Evolutionary conservation across 1,139 yeast genomes (phyloP), one percentile per base, ranked within the genome.

Genomic region (Scheffersomyces illinoinensis): DNA sequence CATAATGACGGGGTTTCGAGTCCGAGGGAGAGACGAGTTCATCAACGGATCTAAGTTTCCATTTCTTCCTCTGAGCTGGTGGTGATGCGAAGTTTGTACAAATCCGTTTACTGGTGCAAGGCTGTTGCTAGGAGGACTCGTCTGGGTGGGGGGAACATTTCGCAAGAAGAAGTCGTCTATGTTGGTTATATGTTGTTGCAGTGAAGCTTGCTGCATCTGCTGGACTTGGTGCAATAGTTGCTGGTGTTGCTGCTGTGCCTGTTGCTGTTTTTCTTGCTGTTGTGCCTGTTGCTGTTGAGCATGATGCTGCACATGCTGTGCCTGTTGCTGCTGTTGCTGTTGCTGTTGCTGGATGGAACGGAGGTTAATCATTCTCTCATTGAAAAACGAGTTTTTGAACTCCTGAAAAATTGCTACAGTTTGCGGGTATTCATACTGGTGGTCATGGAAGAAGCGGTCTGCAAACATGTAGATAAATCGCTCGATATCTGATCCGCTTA

Each of bases 381-480:
- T 82, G 68, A 80, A 77, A 62, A 85, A 84, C 26, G 84, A 76
- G 47, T 72, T 73, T 64, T 84, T 84, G 68, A 85, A 83, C 55
- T 78, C 81, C 57, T 84, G 85, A 63, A 84, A 84, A 3, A 82
- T 66, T 63, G 80, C 79, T 53, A 77, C 73, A 2, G 87, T 82
- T 64, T 83, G 82, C 1, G 84, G 83, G 62, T 83, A 85, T 51
- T 79, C 82, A 61, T 68, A 74, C 58, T 77, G 79, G 66, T 78
- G 77, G 55, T 78, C 78, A 56, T 72, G 76, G 68, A 83, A 83
- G 62, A 83, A 83, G 47, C 76, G 66, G 62, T 82, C 86, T 2
- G 84, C 85, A 70, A 79, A 80, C 68, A 79, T 76, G 64, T 78
- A 81, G 52, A 83, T 75, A 57, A 83, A 81, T 55, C 81, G 69